Evolutionary conservation across 176 grass and related monocot species (phyloP).

Genomic region (Urochloa ruziziensis): DNA sequence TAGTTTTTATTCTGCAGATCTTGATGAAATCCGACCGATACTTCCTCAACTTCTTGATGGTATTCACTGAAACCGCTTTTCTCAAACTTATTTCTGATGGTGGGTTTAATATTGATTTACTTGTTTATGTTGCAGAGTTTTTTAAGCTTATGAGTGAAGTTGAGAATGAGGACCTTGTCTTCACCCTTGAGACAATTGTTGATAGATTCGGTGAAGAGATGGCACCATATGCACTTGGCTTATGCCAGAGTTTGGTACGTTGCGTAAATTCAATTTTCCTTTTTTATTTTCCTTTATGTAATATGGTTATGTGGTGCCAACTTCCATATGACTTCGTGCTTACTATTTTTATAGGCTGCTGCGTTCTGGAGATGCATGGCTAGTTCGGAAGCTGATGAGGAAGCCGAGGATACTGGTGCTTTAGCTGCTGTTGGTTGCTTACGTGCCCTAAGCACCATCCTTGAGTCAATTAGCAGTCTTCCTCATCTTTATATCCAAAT

Average conservation of each 20-base stretch:
- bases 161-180: constrained; percentile 94
- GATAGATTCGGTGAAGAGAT: constrained; percentile 98
- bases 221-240: constrained; percentile 92
- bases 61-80: constrained; percentile 31
- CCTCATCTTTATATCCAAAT: constrained; percentile 91
- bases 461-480: constrained; percentile 92
- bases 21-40: constrained; percentile 80
- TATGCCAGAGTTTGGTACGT: constrained; percentile 91
- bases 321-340: constrained; percentile 13
- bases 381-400: constrained; percentile 88
- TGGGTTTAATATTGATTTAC: constrained; percentile 13
- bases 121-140: constrained; percentile 64
- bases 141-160: constrained; percentile 97
- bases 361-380: constrained; percentile 94
- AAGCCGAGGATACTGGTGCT: constrained; percentile 89
- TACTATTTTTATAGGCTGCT: constrained; percentile 59
- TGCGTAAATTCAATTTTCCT: background rate
- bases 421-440: constrained; percentile 92
- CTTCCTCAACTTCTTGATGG: constrained; percentile 97
- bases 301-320: background rate
- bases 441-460: constrained; percentile 90
- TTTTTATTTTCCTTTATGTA: background rate
- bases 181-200: constrained; percentile 92
- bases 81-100: background rate
- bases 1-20: constrained; percentile 56